phyloP scores from a whole-genome alignment of 257 asterid genomes.

The Handroanthus guayacan region DNA sequence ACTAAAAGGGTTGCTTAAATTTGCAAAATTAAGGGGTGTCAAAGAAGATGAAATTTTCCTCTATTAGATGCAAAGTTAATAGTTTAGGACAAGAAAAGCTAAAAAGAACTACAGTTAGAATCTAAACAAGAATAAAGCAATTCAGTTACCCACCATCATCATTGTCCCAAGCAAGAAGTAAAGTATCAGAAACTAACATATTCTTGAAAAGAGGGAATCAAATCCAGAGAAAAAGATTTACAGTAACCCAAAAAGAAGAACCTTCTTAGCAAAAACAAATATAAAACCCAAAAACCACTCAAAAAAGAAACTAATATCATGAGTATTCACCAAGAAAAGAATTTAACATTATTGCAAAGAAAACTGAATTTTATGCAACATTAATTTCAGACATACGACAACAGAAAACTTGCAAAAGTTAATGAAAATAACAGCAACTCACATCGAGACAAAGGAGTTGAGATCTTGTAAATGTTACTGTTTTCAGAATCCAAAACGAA shows the following conservation, averaged over 20 bases:
- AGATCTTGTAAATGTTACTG: slow-evolving; percentile 85
- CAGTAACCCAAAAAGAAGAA: slow-evolving; percentile 41
- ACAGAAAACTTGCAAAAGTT: slow-evolving; percentile 3
- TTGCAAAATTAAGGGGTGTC: background rate
- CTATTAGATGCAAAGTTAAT: slow-evolving; percentile 39
- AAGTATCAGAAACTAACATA: slow-evolving; percentile 49
- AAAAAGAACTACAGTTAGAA: slow-evolving; percentile 36
- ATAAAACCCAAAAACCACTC: slow-evolving; percentile 31
- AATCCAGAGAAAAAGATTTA: slow-evolving; percentile 40
- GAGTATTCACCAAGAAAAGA: slow-evolving; percentile 51
- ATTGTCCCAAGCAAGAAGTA: slow-evolving; percentile 38
- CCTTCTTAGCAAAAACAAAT: slow-evolving; percentile 67
- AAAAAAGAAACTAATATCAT: slow-evolving; percentile 37
- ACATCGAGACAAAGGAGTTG: slow-evolving; percentile 88
- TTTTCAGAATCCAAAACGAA: slow-evolving; percentile 78
- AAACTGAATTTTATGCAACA: slow-evolving; percentile 18
- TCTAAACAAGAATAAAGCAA: slow-evolving; percentile 55
- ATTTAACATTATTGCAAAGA: slow-evolving; percentile 31
- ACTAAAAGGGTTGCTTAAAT: too few relatives aligned
- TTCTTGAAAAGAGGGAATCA: slow-evolving; percentile 53
- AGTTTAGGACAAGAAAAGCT: slow-evolving; percentile 31
- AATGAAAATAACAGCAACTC: slow-evolving; percentile 41
- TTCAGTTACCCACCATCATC: slow-evolving; percentile 24
- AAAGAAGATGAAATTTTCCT: slow-evolving; percentile 24
- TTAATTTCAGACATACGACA: background rate